Percentiles rank a stretch among this genome's conserved stretches.
These are phyloP conservation scores for Mucor saturninus DNA, from an alignment of 371 early-diverging fungal species.

Conservation along the genomic window DNA sequence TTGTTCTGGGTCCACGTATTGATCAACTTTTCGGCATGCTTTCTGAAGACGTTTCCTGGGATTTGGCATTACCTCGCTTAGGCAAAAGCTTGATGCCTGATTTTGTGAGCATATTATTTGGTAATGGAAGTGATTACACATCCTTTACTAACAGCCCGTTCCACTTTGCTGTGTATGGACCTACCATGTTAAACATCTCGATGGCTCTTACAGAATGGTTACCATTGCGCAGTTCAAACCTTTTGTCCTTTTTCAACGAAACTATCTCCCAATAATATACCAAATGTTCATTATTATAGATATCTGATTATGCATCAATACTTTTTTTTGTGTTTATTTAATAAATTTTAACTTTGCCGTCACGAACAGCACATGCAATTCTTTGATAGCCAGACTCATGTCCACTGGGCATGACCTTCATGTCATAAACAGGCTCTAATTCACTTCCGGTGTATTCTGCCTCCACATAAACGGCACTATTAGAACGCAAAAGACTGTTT, in stretches of 20 bases:
- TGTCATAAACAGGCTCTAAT: slow-evolving; percentile 34
- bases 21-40: slow-evolving; percentile 20
- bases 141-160: not conserved
- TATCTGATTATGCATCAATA: not conserved
- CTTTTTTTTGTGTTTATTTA: slow-evolving; percentile 17
- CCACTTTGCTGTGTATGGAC: slow-evolving; percentile 8
- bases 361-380: slow-evolving; percentile 37
- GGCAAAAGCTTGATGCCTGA: not conserved
- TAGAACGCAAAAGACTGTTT: not conserved
- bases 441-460: slow-evolving; percentile 50
- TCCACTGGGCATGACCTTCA: slow-evolving; percentile 25
- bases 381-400: slow-evolving; percentile 18
- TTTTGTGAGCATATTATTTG: too few species aligned
- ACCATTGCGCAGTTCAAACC: slow-evolving; percentile 9
- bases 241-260: slow-evolving; percentile 12
- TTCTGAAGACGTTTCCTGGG: slow-evolving; percentile 35
- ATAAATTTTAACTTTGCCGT: slow-evolving; percentile 44
- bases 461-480: slow-evolving; percentile 3
- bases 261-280: not conserved
- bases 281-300: not conserved
- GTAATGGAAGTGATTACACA: too few species aligned
- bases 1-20: slow-evolving; percentile 15
- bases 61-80: slow-evolving; percentile 22
- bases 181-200: not conserved
- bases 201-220: slow-evolving; percentile 16